Percentiles rank a stretch among this genome's conserved stretches.
These are phyloP conservation scores for Aspergillus terreus DNA, from an alignment of 2,329 filamentous ascomycete genomes.

Conservation along the genomic window DNA sequence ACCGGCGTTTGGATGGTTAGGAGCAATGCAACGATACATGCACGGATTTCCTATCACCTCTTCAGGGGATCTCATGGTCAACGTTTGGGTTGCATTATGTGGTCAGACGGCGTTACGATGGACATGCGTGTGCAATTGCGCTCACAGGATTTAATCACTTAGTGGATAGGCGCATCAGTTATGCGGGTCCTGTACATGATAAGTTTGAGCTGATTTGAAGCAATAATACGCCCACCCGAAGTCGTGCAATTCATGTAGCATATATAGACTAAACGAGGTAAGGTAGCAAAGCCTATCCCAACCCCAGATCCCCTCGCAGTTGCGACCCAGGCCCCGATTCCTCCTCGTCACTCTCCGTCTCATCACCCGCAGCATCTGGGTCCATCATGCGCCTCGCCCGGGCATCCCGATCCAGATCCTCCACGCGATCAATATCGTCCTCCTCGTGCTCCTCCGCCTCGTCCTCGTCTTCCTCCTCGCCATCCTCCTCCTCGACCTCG, in stretches of 20 bases:
- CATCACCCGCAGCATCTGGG: conserved; percentile 28
- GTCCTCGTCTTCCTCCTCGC: conserved; percentile 21
- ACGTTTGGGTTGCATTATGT: no score
- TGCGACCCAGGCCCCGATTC: conserved; percentile 23
- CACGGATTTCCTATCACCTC: not conserved
- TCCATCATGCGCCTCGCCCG: conserved; percentile 22
- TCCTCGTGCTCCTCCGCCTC: conserved; percentile 20
- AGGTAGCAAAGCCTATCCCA: conserved; percentile 14
- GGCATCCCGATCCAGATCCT: conserved; percentile 32
- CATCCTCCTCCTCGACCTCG: conserved; percentile 22
- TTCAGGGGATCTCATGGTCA: not conserved
- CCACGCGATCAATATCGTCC: conserved; percentile 36
- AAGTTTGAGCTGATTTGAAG: no score
- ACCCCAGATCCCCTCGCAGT: conserved; percentile 27
- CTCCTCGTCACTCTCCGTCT: conserved; percentile 29
- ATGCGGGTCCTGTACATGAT: no score
- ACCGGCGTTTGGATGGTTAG: conserved; percentile 5
- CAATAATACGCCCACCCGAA: not conserved
- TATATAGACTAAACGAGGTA: not conserved
- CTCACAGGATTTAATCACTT: no score
- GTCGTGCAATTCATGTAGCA: not conserved
- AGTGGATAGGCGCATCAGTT: no score
- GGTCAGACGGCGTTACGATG: no score
- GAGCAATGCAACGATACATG: not conserved
- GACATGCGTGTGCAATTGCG: no score